Percentiles rank a stretch among this genome's conserved stretches.
These are phyloP conservation scores for Populus hybrid DNA, from an alignment of 441 rosid species.

Conservation along the genomic window DNA sequence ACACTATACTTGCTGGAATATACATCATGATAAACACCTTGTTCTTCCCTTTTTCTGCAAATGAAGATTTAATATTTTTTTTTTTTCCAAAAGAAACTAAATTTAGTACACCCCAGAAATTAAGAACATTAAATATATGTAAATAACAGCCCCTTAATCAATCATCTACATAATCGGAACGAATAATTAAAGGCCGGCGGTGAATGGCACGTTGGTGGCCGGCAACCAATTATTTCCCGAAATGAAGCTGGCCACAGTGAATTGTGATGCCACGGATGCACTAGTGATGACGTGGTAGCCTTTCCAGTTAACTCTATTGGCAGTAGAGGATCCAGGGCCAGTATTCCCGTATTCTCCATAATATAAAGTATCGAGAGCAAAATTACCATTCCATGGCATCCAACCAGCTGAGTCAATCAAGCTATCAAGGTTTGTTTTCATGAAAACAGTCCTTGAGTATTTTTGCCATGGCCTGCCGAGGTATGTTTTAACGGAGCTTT, in stretches of 20 bases:
- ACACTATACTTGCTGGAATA: neutral
- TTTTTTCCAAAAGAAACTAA: neutral
- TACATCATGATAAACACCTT: neutral
- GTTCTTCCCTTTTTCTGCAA: neutral
- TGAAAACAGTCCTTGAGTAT: slow-evolving; percentile 60
- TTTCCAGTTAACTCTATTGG: slow-evolving; percentile 61
- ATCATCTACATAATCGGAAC: neutral
- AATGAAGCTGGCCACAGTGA: slow-evolving; percentile 61
- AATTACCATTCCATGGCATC: slow-evolving; percentile 60
- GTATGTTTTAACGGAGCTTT: slow-evolving; percentile 43
- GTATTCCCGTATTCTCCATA: slow-evolving; percentile 76
- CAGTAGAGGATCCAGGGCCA: slow-evolving; percentile 69
- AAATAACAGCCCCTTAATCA: neutral
- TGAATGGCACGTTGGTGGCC: slow-evolving; percentile 58
- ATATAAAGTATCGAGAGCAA: slow-evolving; percentile 58
- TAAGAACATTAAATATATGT: neutral
- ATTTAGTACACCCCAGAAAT: neutral
- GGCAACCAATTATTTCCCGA: slow-evolving; percentile 78
- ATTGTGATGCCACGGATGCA: slow-evolving; percentile 52
- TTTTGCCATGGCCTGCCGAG: slow-evolving; percentile 79
- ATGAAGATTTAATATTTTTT: too few species aligned
- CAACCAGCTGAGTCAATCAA: slow-evolving; percentile 65
- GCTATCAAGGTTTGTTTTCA: slow-evolving; percentile 49
- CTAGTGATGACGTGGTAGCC: slow-evolving; percentile 67
- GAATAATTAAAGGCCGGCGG: slow-evolving; percentile 44